A percentile compares a stretch with the other conserved stretches of the same genome.
Conservation (phyloP, 2,329 filamentous ascomycete genomes). For the Nigrospora oryzae region DNA sequence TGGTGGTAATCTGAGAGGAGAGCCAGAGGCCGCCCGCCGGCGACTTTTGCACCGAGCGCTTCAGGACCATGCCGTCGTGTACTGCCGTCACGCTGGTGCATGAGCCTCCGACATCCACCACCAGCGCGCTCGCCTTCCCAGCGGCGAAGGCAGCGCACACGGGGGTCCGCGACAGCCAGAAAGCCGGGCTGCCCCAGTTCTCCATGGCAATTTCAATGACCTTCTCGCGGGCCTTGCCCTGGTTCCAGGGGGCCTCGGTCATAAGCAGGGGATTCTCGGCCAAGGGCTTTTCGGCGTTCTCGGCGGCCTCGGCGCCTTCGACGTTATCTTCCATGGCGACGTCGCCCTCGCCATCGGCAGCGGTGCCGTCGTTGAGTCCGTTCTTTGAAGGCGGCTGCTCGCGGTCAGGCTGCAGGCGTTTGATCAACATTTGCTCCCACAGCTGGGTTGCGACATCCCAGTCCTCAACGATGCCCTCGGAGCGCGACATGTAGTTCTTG, state of each 20-base stretch:
- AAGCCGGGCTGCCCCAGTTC: conserved; percentile 89
- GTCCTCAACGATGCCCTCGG: conserved; percentile 83
- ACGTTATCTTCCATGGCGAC: conserved; percentile 45
- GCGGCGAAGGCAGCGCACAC: conserved; percentile 87
- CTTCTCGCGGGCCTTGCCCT: conserved; percentile 80
- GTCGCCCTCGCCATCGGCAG: conserved; percentile 54
- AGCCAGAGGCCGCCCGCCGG: conserved; percentile 84
- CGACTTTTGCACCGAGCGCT: conserved; percentile 80
- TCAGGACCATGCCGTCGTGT: conserved; percentile 89
- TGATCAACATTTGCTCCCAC: conserved; percentile 90
- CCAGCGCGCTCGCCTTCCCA: conserved; percentile 86
- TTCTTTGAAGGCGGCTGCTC: conserved; percentile 65
- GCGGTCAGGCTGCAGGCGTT: conserved; percentile 72
- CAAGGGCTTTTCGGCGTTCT: conserved; percentile 69
- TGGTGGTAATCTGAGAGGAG: conserved; percentile 74
- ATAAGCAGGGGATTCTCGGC: conserved; percentile 86
- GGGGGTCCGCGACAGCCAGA: conserved; percentile 84
- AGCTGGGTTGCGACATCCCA: conserved; percentile 87
- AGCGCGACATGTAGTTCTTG: conserved; percentile 78
- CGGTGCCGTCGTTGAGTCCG: conserved; percentile 68
- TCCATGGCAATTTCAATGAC: conserved; percentile 96
- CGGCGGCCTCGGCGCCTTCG: conserved; percentile 13
- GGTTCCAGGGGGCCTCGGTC: conserved; percentile 93
- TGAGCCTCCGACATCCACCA: conserved; percentile 84
- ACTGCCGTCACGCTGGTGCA: conserved; percentile 85